These are phyloP conservation scores for Arthrobotrys megalospora DNA, from an alignment of 2,329 filamentous ascomycete species.

Conservation along the genomic window DNA sequence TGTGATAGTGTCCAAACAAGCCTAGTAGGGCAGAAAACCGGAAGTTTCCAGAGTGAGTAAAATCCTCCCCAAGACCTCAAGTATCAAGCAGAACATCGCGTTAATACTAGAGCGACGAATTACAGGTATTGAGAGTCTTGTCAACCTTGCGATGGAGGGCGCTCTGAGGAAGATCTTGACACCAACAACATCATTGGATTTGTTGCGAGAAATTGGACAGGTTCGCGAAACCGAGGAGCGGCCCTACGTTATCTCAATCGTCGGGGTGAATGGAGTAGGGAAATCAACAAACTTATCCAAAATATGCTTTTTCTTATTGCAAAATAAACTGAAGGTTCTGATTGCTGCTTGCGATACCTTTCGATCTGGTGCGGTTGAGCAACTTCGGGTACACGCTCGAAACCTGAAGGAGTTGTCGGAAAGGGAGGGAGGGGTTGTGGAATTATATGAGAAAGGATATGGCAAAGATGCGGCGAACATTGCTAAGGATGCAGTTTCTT, in stretches of 20 bases:
- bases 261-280: constrained; percentile 97
- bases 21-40: constrained; percentile 90
- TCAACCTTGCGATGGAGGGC: constrained; percentile 89
- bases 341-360: constrained; percentile 97
- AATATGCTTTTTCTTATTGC: constrained; percentile 96
- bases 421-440: constrained; percentile 86
- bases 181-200: constrained; percentile 92
- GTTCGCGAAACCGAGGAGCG: constrained; percentile 76
- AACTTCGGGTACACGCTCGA: constrained; percentile 93
- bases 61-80: not conserved
- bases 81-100: constrained; percentile 43
- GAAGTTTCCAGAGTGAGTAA: constrained; percentile 81
- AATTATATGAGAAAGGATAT: constrained; percentile 96
- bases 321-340: constrained; percentile 96
- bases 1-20: constrained; percentile 94
- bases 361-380: constrained; percentile 95
- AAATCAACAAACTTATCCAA: constrained; percentile 98
- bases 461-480: constrained; percentile 97
- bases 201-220: constrained; percentile 91
- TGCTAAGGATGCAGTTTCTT: constrained; percentile 90
- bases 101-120: constrained; percentile 37
- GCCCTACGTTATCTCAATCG: constrained; percentile 97
- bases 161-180: constrained; percentile 96
- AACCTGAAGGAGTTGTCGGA: constrained; percentile 90
- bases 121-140: constrained; percentile 81